phyloP scores from a whole-genome alignment of 2,329 filamentous ascomycete genomes.

The Fusarium denticulatum region DNA sequence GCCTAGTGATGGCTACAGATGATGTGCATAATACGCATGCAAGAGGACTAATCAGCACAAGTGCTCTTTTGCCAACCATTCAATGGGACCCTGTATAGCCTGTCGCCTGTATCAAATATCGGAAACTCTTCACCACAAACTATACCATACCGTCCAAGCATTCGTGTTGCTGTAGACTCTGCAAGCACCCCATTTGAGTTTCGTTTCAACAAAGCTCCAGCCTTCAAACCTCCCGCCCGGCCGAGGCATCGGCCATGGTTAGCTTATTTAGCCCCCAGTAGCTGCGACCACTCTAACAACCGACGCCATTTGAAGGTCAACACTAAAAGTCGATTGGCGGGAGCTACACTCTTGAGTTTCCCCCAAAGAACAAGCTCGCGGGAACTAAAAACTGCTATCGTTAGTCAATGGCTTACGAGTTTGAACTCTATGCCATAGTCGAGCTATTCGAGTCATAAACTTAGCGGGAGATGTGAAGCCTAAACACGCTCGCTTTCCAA shows the following conservation, averaged over 20 bases:
- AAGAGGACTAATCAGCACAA: background rate
- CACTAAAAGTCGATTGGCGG: conserved; percentile 7
- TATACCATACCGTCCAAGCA: background rate
- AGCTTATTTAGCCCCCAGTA: background rate
- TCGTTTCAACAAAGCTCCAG: background rate
- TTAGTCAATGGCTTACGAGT: background rate
- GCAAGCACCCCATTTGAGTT: background rate
- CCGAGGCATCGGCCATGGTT: conserved; percentile 17
- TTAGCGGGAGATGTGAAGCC: background rate
- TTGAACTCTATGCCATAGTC: background rate
- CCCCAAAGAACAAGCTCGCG: conserved; percentile 9
- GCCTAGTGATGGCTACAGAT: conserved; percentile 20
- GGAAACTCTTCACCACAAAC: background rate
- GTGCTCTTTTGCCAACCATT: background rate
- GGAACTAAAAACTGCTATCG: conserved; percentile 27
- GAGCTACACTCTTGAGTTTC: background rate
- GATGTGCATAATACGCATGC: conserved; percentile 22
- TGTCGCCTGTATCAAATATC: background rate
- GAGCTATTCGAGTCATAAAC: background rate
- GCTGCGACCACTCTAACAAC: conserved; percentile 13
- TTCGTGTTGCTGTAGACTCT: background rate
- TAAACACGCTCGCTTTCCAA: background rate
- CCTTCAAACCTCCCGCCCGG: background rate
- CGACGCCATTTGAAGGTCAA: conserved; percentile 1
- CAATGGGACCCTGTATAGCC: background rate